Base-by-base conservation (phyloP, 495 filamentous ascomycete genomes). In the Aspergillus baeticus region DNA sequence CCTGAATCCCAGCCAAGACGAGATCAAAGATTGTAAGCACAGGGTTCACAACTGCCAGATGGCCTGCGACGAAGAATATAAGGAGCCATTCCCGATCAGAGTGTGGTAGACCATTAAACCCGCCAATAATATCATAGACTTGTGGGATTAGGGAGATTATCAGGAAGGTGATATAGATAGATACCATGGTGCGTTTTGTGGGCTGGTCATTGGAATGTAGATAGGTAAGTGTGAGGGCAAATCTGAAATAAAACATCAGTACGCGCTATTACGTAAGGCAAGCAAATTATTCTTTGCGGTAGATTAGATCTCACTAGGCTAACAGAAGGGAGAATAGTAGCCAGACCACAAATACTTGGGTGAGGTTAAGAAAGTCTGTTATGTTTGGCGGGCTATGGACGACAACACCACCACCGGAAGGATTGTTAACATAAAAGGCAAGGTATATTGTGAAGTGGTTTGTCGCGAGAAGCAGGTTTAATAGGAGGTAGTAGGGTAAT, bases 361-460 rank as follows among this genome's bases (percentile, higher is more conserved):
- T 39, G 6, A 51, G 29, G 48, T 51, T 51, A 8, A 51, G 8
- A 38, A 38, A 39, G 20, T 51, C 48, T 17, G 48, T 34, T 10
- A 13, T 39, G 15, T 22, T 38, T 22, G 48, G 34, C 11, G 48
- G 33, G 13, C 17, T 39, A 23, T 51, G 34, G 18, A 36, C 36
- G 18, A 51, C 21, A 18, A 51, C 34, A 22, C 48, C 48, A 51
- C 17, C 34, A 14, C 48, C 48, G 17, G 48, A 39, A 34, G 34
- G 1, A 10, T 51, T 17, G 13, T 38, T 51, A 17, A 39, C 18
- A 21, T 17, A 38, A 14, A 51, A 21, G 18, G 48, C 33, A 23
- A 51, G 23, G 23, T 38, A 38, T 38, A 51, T 51, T 11, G 48
- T 39, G 34, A 51, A 51, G 14, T 51, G 48, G 15, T 51, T 39